Conservation (phyloP, 164 flowering plant genomes). For the Piper betle region DNA sequence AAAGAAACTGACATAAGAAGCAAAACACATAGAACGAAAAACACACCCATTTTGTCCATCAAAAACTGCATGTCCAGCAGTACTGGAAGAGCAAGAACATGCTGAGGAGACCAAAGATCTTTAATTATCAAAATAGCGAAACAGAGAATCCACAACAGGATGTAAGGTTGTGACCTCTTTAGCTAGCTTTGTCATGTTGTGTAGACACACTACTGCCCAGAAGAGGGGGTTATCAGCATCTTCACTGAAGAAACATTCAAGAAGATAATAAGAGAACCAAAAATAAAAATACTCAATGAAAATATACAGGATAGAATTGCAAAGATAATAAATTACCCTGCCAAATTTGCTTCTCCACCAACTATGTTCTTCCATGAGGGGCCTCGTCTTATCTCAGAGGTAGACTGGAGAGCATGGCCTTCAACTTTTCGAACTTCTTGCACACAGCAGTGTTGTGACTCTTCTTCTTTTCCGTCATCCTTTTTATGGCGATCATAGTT, state of each 20-base stretch:
- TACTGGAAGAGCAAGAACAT: slow-evolving; percentile 70
- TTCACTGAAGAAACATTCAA: slow-evolving; percentile 31
- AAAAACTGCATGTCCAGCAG: slow-evolving; percentile 66
- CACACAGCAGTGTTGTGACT: slow-evolving; percentile 37
- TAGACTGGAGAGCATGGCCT: slow-evolving; percentile 34
- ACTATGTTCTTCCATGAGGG: slow-evolving; percentile 67
- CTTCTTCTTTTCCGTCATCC: slow-evolving; percentile 21
- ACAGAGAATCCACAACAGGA: slow-evolving; percentile 77
- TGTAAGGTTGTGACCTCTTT: slow-evolving; percentile 86
- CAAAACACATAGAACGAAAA: background rate
- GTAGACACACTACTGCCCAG: slow-evolving; percentile 85
- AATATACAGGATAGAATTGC: background rate
- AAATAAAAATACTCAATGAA: background rate
- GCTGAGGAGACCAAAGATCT: slow-evolving; percentile 56
- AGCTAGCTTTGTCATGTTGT: slow-evolving; percentile 84
- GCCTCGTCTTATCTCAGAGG: slow-evolving; percentile 24
- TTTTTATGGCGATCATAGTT: slow-evolving; percentile 41
- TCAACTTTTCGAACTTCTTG: slow-evolving; percentile 61
- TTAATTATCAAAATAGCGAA: slow-evolving; percentile 76
- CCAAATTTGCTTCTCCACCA: slow-evolving; percentile 62
- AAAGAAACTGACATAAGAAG: background rate
- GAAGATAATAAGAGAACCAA: background rate
- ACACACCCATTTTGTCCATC: slow-evolving; percentile 39
- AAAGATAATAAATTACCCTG: no score
- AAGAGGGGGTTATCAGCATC: slow-evolving; percentile 58